Conservation (phyloP, 2,329 filamentous ascomycete species). For the Colletotrichum sansevieriae region DNA sequence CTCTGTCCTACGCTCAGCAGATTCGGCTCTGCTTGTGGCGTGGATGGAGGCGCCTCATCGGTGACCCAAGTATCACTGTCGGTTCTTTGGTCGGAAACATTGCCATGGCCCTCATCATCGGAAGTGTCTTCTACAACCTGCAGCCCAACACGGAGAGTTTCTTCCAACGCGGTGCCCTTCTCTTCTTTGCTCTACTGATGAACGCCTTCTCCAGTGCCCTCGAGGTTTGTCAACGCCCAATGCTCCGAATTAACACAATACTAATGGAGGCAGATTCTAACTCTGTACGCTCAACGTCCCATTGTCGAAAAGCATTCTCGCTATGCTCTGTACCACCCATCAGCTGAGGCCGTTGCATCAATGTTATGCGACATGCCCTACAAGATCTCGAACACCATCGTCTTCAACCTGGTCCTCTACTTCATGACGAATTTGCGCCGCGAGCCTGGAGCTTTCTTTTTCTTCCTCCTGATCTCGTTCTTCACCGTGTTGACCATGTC, state of each 20-base stretch:
- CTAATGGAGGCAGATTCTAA: slow-evolving; percentile 72
- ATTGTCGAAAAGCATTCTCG: slow-evolving; percentile 92
- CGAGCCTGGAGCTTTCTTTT: slow-evolving; percentile 83
- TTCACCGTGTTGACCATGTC: slow-evolving; percentile 82
- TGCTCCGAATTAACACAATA: slow-evolving; percentile 35
- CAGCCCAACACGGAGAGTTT: slow-evolving; percentile 76
- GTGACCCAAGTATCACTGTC: slow-evolving; percentile 81
- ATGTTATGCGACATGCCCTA: slow-evolving; percentile 90
- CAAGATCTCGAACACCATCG: slow-evolving; percentile 79
- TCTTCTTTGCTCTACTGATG: slow-evolving; percentile 90
- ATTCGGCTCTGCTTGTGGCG: slow-evolving; percentile 83
- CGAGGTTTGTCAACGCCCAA: slow-evolving; percentile 63
- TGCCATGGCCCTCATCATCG: slow-evolving; percentile 81
- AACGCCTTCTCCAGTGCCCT: slow-evolving; percentile 86
- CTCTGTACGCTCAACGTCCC: slow-evolving; percentile 87
- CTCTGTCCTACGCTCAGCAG: slow-evolving; percentile 82
- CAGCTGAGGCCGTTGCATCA: slow-evolving; percentile 86
- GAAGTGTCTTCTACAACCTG: slow-evolving; percentile 86
- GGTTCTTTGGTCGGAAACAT: slow-evolving; percentile 79
- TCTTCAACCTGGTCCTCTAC: slow-evolving; percentile 86
- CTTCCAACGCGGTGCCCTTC: slow-evolving; percentile 81
- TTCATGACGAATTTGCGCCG: slow-evolving; percentile 88
- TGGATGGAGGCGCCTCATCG: slow-evolving; percentile 81
- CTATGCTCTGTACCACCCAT: slow-evolving; percentile 91
- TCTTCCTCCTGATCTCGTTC: slow-evolving; percentile 84